A percentile compares a stretch with the other conserved stretches of the same genome.
Evolutionary conservation across 345 rosid genomes (phyloP).

Genomic region (Camelina laxa): DNA sequence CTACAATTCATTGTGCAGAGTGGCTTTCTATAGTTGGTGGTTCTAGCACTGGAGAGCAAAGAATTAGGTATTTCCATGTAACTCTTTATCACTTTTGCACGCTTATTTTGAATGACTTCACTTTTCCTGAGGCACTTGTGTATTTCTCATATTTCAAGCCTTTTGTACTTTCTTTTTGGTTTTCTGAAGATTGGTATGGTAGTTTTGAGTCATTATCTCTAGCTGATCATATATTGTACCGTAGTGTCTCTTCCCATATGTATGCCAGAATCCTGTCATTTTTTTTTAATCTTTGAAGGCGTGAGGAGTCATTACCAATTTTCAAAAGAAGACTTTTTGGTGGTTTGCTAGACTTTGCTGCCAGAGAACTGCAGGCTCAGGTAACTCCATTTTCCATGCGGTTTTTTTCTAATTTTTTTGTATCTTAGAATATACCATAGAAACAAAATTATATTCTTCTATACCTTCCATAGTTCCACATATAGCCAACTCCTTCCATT

Average conservation of each 20-base stretch:
- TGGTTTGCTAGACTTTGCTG: conserved; percentile 93
- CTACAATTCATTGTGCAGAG: conserved; percentile 99
- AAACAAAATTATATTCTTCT: conserved; percentile 7
- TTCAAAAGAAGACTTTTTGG: conserved; percentile 96
- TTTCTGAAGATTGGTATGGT: conserved; percentile 26
- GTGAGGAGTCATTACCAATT: conserved; percentile 94
- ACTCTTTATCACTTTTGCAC: conserved; percentile 21
- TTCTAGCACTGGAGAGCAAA: conserved; percentile 94
- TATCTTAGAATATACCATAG: background rate
- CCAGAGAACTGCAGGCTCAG: conserved; percentile 98
- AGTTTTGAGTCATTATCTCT: conserved; percentile 30
- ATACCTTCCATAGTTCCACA: conserved; percentile 27
- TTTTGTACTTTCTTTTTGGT: conserved; percentile 23
- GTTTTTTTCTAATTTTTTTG: conserved; percentile 17
- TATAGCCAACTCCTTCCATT: conserved; percentile 14
- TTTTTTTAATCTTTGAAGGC: conserved; percentile 56
- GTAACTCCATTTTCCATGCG: conserved; percentile 45
- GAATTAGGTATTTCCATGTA: conserved; percentile 68
- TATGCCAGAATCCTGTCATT: background rate
- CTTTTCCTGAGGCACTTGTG: conserved; percentile 12
- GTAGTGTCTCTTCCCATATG: conserved; percentile 30
- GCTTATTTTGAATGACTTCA: conserved; percentile 18
- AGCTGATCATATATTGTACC: conserved; percentile 34
- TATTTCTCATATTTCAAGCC: conserved; percentile 22
- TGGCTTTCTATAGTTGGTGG: conserved; percentile 99